phyloP scores from a whole-genome alignment of 2,329 filamentous ascomycete species.

The Cladosporium sp. region DNA sequence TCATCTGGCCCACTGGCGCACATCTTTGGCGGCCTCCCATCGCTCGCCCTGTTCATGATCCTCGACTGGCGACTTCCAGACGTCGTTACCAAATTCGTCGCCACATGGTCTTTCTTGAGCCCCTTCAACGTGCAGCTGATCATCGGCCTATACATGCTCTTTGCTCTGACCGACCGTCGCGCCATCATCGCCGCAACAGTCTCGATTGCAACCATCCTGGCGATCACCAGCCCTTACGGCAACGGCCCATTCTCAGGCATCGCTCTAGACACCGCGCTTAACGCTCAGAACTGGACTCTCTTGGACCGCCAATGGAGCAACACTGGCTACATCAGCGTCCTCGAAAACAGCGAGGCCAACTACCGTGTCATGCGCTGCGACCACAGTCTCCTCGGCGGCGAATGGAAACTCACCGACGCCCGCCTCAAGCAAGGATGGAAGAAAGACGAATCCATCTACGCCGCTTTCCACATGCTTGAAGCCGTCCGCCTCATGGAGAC shows the following conservation, averaged over 20 bases:
- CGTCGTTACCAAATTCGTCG: background rate
- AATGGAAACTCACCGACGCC: constrained; percentile 65
- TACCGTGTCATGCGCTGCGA: constrained; percentile 88
- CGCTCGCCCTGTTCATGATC: constrained; percentile 12
- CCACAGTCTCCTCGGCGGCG: constrained; percentile 87
- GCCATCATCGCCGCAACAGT: constrained; percentile 47
- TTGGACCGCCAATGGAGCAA: constrained; percentile 78
- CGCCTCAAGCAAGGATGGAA: constrained; percentile 40
- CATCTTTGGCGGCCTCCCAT: constrained; percentile 5
- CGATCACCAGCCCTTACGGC: constrained; percentile 64
- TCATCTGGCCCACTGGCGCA: constrained; percentile 48
- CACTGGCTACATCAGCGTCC: constrained; percentile 87
- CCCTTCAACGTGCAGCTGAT: constrained; percentile 68
- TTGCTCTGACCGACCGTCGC: constrained; percentile 69
- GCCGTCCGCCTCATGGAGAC: constrained; percentile 76
- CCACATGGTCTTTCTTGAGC: constrained; percentile 45
- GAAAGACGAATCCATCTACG: constrained; percentile 82
- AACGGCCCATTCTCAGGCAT: constrained; percentile 57
- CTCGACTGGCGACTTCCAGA: constrained; percentile 15
- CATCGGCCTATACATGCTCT: constrained; percentile 62
- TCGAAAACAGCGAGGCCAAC: constrained; percentile 67
- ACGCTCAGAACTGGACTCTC: constrained; percentile 64
- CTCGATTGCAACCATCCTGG: background rate
- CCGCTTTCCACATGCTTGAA: constrained; percentile 94
- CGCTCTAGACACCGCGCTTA: constrained; percentile 63